Percentiles rank a stretch among this genome's conserved stretches.
Conservation (phyloP, 2,329 filamentous ascomycete species). For the Elsinoe batatas region DNA sequence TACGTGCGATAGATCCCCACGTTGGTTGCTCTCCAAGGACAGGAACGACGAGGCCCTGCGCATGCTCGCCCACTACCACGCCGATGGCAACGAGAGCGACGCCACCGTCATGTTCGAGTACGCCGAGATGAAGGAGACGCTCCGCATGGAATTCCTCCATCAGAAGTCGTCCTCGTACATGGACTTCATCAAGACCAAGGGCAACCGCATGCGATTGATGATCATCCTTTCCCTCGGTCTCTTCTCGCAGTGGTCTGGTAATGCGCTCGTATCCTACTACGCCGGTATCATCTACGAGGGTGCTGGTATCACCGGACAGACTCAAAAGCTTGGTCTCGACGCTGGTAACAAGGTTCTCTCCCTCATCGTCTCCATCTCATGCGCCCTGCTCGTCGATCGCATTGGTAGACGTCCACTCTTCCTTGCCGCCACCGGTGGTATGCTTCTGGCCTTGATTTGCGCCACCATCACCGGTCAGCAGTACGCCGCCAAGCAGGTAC, state of each 20-base stretch:
- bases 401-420: slow-evolving; percentile 29
- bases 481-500: slow-evolving; percentile 20
- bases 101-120: slow-evolving; percentile 41
- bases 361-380: slow-evolving; percentile 44
- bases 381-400: slow-evolving; percentile 28
- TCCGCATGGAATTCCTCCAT: slow-evolving; percentile 34
- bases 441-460: slow-evolving; percentile 31
- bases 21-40: slow-evolving; percentile 48
- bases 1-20: slow-evolving; percentile 15
- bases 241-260: slow-evolving; percentile 51
- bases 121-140: slow-evolving; percentile 41
- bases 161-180: neutral
- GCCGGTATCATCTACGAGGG: slow-evolving; percentile 26
- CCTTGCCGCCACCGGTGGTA: slow-evolving; percentile 29
- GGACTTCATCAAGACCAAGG: slow-evolving; percentile 40
- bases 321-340: slow-evolving; percentile 34
- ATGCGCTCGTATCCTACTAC: slow-evolving; percentile 40
- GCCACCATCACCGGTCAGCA: slow-evolving; percentile 30
- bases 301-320: slow-evolving; percentile 28
- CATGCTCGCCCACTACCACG: slow-evolving; percentile 45
- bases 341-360: slow-evolving; percentile 51
- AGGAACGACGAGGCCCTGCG: slow-evolving; percentile 40
- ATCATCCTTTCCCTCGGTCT: slow-evolving; percentile 46
- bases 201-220: slow-evolving; percentile 45
- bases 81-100: slow-evolving; percentile 36